phyloP scores from a whole-genome alignment of 495 filamentous ascomycete genomes.

The Paragyromitra xinjiangensis region DNA sequence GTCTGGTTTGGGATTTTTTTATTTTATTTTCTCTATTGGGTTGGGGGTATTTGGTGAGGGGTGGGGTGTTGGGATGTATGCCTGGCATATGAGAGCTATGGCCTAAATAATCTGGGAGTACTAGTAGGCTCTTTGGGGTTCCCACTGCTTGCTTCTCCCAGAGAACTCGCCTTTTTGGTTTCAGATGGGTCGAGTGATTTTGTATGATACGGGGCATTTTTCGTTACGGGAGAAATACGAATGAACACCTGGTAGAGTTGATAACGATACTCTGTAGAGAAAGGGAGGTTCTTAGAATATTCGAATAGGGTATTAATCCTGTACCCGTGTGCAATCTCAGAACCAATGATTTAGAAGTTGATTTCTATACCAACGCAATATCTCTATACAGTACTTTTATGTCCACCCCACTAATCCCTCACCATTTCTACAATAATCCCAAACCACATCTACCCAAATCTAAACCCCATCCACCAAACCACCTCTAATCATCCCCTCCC shows the following conservation, averaged over 20 bases:
- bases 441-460: not conserved
- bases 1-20: not conserved
- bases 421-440: not conserved
- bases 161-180: not conserved
- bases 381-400: not conserved
- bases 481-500: conserved; percentile 5
- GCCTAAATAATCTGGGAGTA: not conserved
- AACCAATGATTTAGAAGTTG: too few relatives aligned
- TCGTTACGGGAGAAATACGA: not conserved
- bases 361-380: not conserved
- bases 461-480: not conserved
- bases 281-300: too few relatives aligned
- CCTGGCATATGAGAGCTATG: too few relatives aligned
- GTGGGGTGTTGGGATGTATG: too few relatives aligned
- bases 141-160: not conserved
- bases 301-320: too few relatives aligned
- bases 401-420: too few relatives aligned
- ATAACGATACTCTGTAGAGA: too few relatives aligned
- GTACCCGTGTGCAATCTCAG: too few relatives aligned
- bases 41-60: too few relatives aligned
- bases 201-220: not conserved
- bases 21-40: too few relatives aligned
- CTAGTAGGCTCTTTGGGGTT: not conserved
- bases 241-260: too few relatives aligned
- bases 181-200: not conserved